Percentiles rank a stretch among this genome's conserved stretches.
Evolutionary conservation across 2,329 filamentous ascomycete genomes (phyloP).

Genomic region (Monosporascus sp.): DNA sequence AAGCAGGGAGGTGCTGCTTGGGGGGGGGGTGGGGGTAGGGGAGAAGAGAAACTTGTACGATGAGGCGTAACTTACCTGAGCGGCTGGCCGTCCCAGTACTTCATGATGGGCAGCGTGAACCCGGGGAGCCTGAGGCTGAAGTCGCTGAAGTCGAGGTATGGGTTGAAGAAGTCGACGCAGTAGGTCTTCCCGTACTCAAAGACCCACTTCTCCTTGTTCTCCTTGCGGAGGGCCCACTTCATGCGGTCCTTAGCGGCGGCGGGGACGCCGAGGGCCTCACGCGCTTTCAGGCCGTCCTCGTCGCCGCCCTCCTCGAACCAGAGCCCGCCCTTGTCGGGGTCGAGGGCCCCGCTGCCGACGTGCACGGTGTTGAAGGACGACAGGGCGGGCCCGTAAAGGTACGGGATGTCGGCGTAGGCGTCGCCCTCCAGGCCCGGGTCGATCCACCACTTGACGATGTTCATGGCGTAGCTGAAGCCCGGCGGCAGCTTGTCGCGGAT

Average conservation of each 20-base stretch:
- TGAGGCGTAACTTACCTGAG: slow-evolving; percentile 52
- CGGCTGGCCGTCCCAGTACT: slow-evolving; percentile 75
- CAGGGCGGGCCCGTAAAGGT: slow-evolving; percentile 77
- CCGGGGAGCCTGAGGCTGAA: slow-evolving; percentile 68
- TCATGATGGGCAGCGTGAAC: slow-evolving; percentile 67
- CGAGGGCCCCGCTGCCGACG: slow-evolving; percentile 50
- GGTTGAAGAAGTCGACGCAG: slow-evolving; percentile 74
- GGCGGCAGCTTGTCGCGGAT: slow-evolving; percentile 82
- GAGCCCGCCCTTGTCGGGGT: slow-evolving; percentile 43
- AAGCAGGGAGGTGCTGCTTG: slow-evolving; percentile 20
- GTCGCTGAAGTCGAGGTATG: slow-evolving; percentile 78
- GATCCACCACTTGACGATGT: slow-evolving; percentile 82
- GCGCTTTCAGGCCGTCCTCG: slow-evolving; percentile 42
- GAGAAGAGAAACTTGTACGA: slow-evolving; percentile 9
- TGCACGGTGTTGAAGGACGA: slow-evolving; percentile 74
- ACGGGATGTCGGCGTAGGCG: slow-evolving; percentile 78
- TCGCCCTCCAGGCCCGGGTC: slow-evolving; percentile 90
- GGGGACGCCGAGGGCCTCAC: slow-evolving; percentile 46
- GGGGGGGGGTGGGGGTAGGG: too few relatives aligned
- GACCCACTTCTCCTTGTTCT: slow-evolving; percentile 46
- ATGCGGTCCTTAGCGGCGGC: slow-evolving; percentile 45
- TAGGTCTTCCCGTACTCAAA: slow-evolving; percentile 51
- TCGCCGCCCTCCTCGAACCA: slow-evolving; percentile 63
- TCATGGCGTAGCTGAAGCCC: slow-evolving; percentile 78
- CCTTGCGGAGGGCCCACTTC: slow-evolving; percentile 50